Evolutionary conservation across 306 rosid species (phyloP).

Genomic region (Cyclanthera cordifolia): DNA sequence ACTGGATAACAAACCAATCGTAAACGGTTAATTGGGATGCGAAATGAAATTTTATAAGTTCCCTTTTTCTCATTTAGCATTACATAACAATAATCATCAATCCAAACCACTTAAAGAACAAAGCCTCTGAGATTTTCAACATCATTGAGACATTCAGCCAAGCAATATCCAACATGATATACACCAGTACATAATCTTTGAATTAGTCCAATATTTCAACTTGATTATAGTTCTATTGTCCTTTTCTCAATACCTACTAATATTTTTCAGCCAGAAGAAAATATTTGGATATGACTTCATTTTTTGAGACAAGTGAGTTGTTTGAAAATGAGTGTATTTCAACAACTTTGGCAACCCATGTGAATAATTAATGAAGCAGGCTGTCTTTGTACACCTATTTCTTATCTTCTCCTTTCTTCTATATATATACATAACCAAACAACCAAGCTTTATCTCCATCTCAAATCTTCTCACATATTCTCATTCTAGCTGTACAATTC

Average conservation of each 20-base stretch:
- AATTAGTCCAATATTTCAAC: neutral
- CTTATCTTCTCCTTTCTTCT: neutral
- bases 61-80: neutral
- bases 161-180: neutral
- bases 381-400: neutral
- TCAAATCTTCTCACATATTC: neutral
- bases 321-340: neutral
- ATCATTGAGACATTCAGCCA: neutral
- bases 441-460: neutral
- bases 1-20: neutral
- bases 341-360: slow-evolving; percentile 5
- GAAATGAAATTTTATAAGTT: neutral
- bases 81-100: neutral
- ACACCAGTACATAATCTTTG: neutral
- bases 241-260: neutral
- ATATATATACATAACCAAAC: neutral
- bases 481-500: neutral
- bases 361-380: neutral
- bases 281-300: slow-evolving; percentile 8
- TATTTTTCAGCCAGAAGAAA: neutral
- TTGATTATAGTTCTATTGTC: neutral
- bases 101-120: neutral
- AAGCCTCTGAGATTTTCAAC: neutral
- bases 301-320: neutral
- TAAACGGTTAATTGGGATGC: neutral